Evolutionary conservation across 78 protist genomes (phyloP).

Genomic region (Planoprotostelium fungivorum): DNA sequence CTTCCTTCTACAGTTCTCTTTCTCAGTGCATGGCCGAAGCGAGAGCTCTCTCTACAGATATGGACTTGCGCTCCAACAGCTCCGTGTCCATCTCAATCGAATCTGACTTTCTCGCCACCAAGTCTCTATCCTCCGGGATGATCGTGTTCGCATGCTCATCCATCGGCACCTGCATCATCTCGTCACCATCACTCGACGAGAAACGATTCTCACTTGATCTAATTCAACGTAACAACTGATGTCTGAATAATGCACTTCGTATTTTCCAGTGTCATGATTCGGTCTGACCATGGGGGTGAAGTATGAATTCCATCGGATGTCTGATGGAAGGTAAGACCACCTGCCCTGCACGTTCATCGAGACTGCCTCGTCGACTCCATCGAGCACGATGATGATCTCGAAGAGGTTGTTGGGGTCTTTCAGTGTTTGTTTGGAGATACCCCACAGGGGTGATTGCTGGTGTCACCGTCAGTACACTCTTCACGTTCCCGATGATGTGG

Average conservation of each 20-base stretch:
- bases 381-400: background rate
- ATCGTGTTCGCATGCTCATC: background rate
- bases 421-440: background rate
- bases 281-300: background rate
- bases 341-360: background rate
- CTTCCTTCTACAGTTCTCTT: too few species aligned
- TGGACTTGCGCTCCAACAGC: background rate
- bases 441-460: background rate
- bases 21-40: background rate
- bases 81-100: background rate
- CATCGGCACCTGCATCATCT: background rate
- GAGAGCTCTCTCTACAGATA: background rate
- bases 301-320: background rate
- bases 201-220: too few species aligned
- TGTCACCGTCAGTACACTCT: too few species aligned
- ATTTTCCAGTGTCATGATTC: background rate
- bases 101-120: background rate
- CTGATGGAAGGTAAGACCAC: background rate
- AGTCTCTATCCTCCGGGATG: background rate
- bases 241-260: background rate
- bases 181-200: too few species aligned
- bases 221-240: background rate
- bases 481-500: too few species aligned
- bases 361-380: background rate
- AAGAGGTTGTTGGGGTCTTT: background rate